Conservation (phyloP, 345 rosid genomes). For the Leavenworthia alabamica region DNA sequence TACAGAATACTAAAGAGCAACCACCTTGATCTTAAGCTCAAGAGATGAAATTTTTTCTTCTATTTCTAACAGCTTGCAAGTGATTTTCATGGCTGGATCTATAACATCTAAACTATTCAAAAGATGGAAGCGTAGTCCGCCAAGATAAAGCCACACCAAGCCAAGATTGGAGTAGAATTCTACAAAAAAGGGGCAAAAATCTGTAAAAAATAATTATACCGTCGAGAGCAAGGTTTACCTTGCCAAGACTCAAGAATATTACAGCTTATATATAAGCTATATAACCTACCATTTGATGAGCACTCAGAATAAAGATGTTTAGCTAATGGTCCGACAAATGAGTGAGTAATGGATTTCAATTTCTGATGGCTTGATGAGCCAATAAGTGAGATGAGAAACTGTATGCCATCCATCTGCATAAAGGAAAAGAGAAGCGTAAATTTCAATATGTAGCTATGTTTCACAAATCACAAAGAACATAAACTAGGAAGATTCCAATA, state of each 20-base stretch:
- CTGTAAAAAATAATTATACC: background rate
- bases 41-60: constrained; percentile 54
- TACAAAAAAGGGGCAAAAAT: constrained; percentile 23
- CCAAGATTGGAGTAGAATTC: constrained; percentile 51
- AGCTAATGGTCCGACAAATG: constrained; percentile 52
- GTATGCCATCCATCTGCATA: constrained; percentile 42
- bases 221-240: background rate
- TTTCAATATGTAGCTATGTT: constrained; percentile 10
- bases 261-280: constrained; percentile 9
- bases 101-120: constrained; percentile 55
- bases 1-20: constrained; percentile 15
- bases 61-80: constrained; percentile 46
- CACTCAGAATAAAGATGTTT: constrained; percentile 44
- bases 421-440: constrained; percentile 25
- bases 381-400: constrained; percentile 44
- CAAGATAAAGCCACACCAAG: constrained; percentile 65
- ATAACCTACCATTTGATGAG: constrained; percentile 42
- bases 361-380: constrained; percentile 54
- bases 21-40: constrained; percentile 71
- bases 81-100: constrained; percentile 77
- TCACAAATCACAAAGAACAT: background rate
- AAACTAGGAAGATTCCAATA: constrained; percentile 1
- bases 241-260: background rate
- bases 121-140: constrained; percentile 67
- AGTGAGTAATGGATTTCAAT: constrained; percentile 40